Conservation (phyloP, 2,329 filamentous ascomycete species). For the Aureobasidium subglaciale region DNA sequence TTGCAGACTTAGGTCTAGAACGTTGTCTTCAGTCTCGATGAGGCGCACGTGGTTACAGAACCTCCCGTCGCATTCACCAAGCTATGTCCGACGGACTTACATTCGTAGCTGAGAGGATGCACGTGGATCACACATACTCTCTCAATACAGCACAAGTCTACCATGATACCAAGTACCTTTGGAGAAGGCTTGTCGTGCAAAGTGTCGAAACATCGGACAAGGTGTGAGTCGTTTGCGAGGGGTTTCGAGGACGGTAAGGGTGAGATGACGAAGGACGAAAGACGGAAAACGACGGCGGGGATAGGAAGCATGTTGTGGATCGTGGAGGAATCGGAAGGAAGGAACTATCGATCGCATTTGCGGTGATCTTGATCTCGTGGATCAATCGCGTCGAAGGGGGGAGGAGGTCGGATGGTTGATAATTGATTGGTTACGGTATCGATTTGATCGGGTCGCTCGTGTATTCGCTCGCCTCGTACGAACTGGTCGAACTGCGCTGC, state of each 20-base stretch:
- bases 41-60: too few species aligned
- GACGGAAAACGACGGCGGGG: constrained; percentile 6
- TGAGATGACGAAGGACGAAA: constrained; percentile 1
- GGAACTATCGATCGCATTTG: constrained; percentile 3
- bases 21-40: too few species aligned
- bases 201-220: neutral
- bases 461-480: constrained; percentile 11
- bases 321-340: neutral
- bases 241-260: neutral
- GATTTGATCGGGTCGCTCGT: constrained; percentile 12
- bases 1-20: too few species aligned
- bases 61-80: neutral
- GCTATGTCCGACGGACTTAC: neutral
- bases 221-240: neutral
- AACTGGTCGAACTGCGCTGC: constrained; percentile 5
- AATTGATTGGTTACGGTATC: constrained; percentile 14
- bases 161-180: constrained; percentile 7
- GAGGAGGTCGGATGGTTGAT: constrained; percentile 9
- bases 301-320: constrained; percentile 8
- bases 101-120: neutral
- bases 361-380: constrained; percentile 1
- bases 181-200: neutral
- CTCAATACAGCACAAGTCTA: too few species aligned
- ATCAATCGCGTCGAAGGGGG: neutral
- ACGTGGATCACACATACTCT: neutral